Conservation (phyloP, 169 alveolate species). For the Cryptosporidium meleagridis region DNA sequence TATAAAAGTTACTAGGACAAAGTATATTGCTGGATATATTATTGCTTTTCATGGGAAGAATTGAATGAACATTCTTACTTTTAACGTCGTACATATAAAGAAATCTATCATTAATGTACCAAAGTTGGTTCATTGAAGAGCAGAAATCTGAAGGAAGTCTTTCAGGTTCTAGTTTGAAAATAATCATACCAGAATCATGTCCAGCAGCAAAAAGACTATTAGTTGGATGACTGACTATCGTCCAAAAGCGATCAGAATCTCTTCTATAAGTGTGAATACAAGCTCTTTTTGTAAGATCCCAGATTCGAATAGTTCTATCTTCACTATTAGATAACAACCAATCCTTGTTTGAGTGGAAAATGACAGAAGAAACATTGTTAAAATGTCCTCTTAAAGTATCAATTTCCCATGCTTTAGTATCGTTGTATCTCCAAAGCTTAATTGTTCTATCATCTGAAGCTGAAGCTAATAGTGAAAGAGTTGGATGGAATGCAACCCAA, state of each 20-base stretch:
- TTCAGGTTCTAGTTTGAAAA: constrained; percentile 91
- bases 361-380: constrained; percentile 93
- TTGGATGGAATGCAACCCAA: constrained; percentile 95
- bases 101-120: constrained; percentile 84
- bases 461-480: constrained; percentile 89
- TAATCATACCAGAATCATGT: constrained; percentile 92
- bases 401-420: constrained; percentile 92
- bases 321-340: constrained; percentile 92
- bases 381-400: constrained; percentile 94
- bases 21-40: constrained; percentile 36
- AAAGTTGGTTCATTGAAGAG: constrained; percentile 76
- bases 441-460: constrained; percentile 95
- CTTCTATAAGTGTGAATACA: constrained; percentile 88
- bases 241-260: constrained; percentile 96
- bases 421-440: constrained; percentile 93
- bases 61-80: constrained; percentile 75
- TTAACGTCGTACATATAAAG: constrained; percentile 82
- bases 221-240: constrained; percentile 90
- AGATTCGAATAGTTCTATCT: constrained; percentile 92
- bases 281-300: constrained; percentile 93
- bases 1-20: constrained; percentile 40
- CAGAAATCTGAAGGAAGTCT: constrained; percentile 83
- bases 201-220: constrained; percentile 94
- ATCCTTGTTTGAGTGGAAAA: constrained; percentile 92
- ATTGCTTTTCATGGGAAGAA: constrained; percentile 72